These are phyloP conservation scores for Talaromyces borbonicus DNA, from an alignment of 495 filamentous ascomycete species.

Conservation along the genomic window DNA sequence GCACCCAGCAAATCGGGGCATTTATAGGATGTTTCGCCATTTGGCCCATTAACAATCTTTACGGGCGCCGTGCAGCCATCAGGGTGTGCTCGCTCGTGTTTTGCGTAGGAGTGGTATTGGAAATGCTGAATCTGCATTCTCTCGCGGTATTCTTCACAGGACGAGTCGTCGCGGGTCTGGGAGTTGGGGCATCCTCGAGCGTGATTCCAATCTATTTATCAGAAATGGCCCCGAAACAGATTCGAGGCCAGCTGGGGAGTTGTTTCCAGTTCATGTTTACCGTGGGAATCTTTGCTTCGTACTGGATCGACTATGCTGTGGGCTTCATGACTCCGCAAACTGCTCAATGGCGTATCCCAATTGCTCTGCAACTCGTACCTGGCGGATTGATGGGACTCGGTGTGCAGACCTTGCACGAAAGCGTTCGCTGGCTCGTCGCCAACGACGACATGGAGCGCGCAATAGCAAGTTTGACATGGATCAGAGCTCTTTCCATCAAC, in stretches of 20 bases:
- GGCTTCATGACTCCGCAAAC: slow-evolving; percentile 47
- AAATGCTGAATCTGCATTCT: slow-evolving; percentile 33
- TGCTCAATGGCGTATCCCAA: slow-evolving; percentile 43
- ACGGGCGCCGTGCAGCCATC: slow-evolving; percentile 35
- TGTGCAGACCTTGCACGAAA: slow-evolving; percentile 39
- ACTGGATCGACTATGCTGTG: slow-evolving; percentile 45
- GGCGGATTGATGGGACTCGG: slow-evolving; percentile 41
- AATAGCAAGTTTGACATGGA: slow-evolving; percentile 39
- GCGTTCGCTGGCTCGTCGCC: slow-evolving; percentile 41
- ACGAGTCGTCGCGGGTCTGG: slow-evolving; percentile 45
- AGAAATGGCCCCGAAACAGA: slow-evolving; percentile 46
- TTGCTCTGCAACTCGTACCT: slow-evolving; percentile 43
- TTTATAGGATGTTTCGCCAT: slow-evolving; percentile 39
- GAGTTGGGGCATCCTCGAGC: slow-evolving; percentile 46
- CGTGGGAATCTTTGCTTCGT: slow-evolving; percentile 40
- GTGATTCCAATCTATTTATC: slow-evolving; percentile 48
- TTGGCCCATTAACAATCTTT: slow-evolving; percentile 38
- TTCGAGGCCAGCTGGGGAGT: slow-evolving; percentile 41
- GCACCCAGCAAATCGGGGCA: slow-evolving; percentile 37
- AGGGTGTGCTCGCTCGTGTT: slow-evolving; percentile 36
- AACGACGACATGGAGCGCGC: slow-evolving; percentile 31
- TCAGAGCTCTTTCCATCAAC: slow-evolving; percentile 23
- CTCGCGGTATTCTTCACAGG: slow-evolving; percentile 34
- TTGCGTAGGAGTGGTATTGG: slow-evolving; percentile 35
- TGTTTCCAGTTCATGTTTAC: slow-evolving; percentile 46